Percentiles rank a stretch among this genome's conserved stretches.
Conservation (phyloP, 1,284 basidiomycete species). For the Mycocalia duriaeana region DNA sequence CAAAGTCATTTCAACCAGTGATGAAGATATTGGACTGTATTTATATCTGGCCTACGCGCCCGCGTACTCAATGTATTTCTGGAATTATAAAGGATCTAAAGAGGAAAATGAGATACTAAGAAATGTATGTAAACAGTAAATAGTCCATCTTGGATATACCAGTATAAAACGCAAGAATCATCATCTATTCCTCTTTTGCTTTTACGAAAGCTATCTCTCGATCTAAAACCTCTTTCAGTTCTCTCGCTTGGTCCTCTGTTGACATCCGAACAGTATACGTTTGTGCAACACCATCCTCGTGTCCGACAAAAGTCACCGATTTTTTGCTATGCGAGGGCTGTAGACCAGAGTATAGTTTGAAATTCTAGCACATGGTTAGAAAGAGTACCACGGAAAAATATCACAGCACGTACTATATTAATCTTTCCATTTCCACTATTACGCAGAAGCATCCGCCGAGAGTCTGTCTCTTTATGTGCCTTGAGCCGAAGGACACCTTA, state of each 20-base stretch:
- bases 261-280: slow-evolving; percentile 63
- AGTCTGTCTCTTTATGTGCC: slow-evolving; percentile 55
- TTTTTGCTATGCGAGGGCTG: slow-evolving; percentile 48
- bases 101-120: not conserved
- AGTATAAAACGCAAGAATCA: not conserved
- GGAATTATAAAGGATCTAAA: not conserved
- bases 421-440: slow-evolving; percentile 72
- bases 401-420: slow-evolving; percentile 52
- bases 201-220: slow-evolving; percentile 54
- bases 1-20: slow-evolving; percentile 77
- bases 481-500: slow-evolving; percentile 65
- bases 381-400: slow-evolving; percentile 1
- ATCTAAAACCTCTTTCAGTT: slow-evolving; percentile 57
- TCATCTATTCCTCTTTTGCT: slow-evolving; percentile 21
- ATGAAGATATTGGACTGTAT: not conserved
- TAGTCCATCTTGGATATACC: not conserved
- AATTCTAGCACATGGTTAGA: slow-evolving; percentile 47
- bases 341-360: slow-evolving; percentile 52
- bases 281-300: slow-evolving; percentile 52
- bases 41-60: not conserved
- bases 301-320: slow-evolving; percentile 61
- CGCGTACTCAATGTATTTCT: not conserved
- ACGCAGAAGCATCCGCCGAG: slow-evolving; percentile 57
- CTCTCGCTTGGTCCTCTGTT: slow-evolving; percentile 55
- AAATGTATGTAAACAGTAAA: not conserved